These are phyloP conservation scores for Fraxinus velutina DNA, from an alignment of 305 asterid species.

Conservation along the genomic window DNA sequence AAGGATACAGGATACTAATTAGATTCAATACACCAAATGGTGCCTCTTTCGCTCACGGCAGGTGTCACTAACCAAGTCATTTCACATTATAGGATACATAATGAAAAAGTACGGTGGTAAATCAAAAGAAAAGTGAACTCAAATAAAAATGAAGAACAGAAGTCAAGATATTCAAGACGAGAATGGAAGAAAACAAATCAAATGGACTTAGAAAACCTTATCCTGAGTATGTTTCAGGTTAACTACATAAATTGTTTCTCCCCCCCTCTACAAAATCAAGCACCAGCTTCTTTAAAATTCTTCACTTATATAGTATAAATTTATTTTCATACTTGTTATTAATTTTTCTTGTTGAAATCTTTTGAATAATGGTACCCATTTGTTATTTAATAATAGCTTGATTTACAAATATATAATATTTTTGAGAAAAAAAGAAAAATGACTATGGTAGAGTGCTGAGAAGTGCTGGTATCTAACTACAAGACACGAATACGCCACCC, in stretches of 20 bases:
- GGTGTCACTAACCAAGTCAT: slow-evolving; percentile 7
- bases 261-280: background rate
- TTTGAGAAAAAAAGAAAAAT: background rate
- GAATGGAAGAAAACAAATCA: slow-evolving; percentile 4
- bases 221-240: background rate
- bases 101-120: background rate
- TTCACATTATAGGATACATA: background rate
- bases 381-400: background rate
- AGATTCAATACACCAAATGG: background rate
- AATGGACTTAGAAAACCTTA: background rate
- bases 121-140: background rate
- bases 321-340: too few species aligned
- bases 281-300: background rate
- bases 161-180: background rate
- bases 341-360: too few species aligned
- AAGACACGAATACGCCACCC: background rate
- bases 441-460: background rate
- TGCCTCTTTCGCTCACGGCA: background rate
- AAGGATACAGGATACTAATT: background rate
- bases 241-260: slow-evolving; percentile 4
- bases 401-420: too few species aligned
- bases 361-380: background rate
- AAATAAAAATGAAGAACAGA: slow-evolving; percentile 8
- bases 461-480: background rate
- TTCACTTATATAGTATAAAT: too few species aligned